Evolutionary conservation across 179 eudicot species (phyloP).

Genomic region (Silene noctiflora): DNA sequence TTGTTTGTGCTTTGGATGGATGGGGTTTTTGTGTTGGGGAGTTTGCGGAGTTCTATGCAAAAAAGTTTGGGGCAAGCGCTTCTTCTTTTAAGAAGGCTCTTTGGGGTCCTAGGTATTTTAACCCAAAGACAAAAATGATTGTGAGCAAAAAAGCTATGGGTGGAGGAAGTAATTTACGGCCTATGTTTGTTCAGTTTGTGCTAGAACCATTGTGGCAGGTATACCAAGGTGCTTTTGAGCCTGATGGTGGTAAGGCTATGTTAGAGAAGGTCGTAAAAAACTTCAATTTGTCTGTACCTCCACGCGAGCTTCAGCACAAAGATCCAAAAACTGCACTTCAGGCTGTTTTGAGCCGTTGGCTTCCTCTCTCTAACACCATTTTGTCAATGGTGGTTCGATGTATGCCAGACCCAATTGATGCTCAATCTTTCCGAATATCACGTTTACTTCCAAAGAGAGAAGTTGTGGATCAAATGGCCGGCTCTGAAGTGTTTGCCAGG

Average conservation of each 20-base stretch:
- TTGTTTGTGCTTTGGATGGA: conserved; percentile 92
- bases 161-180: conserved; percentile 53
- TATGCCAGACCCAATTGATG: conserved; percentile 69
- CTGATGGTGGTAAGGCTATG: conserved; percentile 56
- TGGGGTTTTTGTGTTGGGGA: conserved; percentile 78
- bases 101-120: conserved; percentile 85
- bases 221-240: conserved; percentile 55
- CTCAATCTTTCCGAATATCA: conserved; percentile 60
- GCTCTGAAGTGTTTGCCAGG: conserved; percentile 54
- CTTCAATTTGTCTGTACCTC: conserved; percentile 59
- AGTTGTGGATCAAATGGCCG: conserved; percentile 35
- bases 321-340: conserved; percentile 80
- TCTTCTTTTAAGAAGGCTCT: conserved; percentile 49
- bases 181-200: conserved; percentile 85
- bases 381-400: conserved; percentile 67
- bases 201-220: conserved; percentile 88
- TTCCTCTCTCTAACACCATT: conserved; percentile 68
- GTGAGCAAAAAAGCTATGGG: conserved; percentile 61
- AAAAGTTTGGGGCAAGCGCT: conserved; percentile 57
- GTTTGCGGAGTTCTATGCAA: conserved; percentile 82
- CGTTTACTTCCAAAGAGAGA: conserved; percentile 88
- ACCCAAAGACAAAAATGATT: conserved; percentile 61
- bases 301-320: conserved; percentile 66
- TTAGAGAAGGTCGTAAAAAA: conserved; percentile 62
- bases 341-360: conserved; percentile 84